Conservation (phyloP, 1,139 yeast genomes). For the Pichia cactophila region DNA sequence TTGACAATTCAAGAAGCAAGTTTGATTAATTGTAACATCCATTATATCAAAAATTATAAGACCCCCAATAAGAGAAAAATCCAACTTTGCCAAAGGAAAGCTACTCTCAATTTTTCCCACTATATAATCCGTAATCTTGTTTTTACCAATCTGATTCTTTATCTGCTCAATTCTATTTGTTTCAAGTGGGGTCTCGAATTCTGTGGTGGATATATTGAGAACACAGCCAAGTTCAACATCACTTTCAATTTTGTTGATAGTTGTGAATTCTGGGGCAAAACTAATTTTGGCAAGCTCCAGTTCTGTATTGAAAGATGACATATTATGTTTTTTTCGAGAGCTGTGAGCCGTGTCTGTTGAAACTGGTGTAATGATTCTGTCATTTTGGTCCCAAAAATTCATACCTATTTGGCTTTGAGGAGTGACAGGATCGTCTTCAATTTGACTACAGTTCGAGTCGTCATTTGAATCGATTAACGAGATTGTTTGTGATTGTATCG, state of each 20-base stretch:
- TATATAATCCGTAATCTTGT: constrained; percentile 18
- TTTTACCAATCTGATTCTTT: constrained; percentile 16
- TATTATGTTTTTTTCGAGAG: neutral
- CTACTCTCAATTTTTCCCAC: constrained; percentile 15
- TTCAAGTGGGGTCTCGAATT: constrained; percentile 20
- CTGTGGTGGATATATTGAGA: constrained; percentile 19
- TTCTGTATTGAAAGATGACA: constrained; percentile 1
- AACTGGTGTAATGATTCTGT: neutral
- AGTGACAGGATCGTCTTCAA: constrained; percentile 12
- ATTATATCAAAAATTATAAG: constrained; percentile 39
- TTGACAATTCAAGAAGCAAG: constrained; percentile 32
- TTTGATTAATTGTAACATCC: constrained; percentile 32
- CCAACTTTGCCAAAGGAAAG: constrained; percentile 15
- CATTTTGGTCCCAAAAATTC: constrained; percentile 14
- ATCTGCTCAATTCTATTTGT: constrained; percentile 16
- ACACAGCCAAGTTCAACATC: constrained; percentile 17
- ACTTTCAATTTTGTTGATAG: constrained; percentile 1
- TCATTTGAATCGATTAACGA: neutral
- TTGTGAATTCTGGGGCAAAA: constrained; percentile 15
- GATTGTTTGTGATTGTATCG: neutral
- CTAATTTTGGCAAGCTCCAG: constrained; percentile 12
- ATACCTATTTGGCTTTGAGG: constrained; percentile 18
- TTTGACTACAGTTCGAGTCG: neutral
- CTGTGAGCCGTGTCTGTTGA: neutral
- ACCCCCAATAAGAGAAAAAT: constrained; percentile 26